A percentile compares a stretch with the other conserved stretches of the same genome.
These are phyloP conservation scores for Lachancea thermotolerans DNA, from an alignment of 805 yeast species.

Conservation along the genomic window DNA sequence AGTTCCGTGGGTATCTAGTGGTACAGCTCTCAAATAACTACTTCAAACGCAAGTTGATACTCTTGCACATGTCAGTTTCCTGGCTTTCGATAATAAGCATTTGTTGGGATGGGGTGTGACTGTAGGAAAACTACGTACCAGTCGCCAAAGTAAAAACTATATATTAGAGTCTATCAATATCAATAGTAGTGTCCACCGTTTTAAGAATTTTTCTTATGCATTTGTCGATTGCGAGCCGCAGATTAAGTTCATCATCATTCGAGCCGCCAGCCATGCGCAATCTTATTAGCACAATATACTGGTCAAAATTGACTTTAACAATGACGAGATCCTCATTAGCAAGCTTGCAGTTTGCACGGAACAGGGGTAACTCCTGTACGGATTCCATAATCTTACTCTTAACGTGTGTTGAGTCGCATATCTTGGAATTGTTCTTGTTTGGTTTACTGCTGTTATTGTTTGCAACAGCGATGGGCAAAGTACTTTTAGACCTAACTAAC, in stretches of 20 bases:
- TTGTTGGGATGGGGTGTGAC: no score
- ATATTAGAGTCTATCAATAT: constrained; percentile 22
- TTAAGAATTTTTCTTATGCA: constrained; percentile 21
- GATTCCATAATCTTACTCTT: constrained; percentile 37
- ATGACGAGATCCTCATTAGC: constrained; percentile 40
- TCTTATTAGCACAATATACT: constrained; percentile 50
- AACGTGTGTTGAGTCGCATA: constrained; percentile 20
- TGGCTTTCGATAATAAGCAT: no score
- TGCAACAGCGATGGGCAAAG: constrained; percentile 15
- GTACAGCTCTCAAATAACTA: no score
- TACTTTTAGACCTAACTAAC: constrained; percentile 12
- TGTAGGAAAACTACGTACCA: no score
- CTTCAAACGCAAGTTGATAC: no score
- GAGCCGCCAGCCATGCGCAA: constrained; percentile 62
- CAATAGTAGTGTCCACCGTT: constrained; percentile 28
- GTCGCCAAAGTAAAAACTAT: no score
- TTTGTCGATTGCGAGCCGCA: constrained; percentile 35
- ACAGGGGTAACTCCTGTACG: constrained; percentile 45
- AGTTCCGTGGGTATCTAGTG: no score
- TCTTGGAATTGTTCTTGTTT: background rate
- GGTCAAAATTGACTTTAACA: constrained; percentile 55
- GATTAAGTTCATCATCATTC: constrained; percentile 56
- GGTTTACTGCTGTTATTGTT: background rate
- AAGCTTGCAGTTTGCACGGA: constrained; percentile 43
- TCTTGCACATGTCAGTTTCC: no score